A percentile compares a stretch with the other conserved stretches of the same genome.
phyloP scores from a whole-genome alignment of 345 rosid genomes.

The Pistacia vera region DNA sequence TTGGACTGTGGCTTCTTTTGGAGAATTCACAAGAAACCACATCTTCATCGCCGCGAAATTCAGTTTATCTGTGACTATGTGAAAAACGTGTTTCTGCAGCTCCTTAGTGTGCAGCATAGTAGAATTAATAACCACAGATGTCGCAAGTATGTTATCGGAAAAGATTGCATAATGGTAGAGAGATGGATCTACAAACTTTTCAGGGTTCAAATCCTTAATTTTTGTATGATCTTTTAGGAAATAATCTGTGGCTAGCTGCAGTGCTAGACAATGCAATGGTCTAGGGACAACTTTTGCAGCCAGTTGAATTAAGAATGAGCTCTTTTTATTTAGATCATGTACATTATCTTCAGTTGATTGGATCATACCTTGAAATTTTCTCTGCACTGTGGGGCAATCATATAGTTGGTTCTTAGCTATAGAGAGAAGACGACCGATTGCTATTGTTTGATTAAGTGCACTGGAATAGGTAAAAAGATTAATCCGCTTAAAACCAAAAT shows the following conservation, averaged over 20 bases:
- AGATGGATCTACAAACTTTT: conserved; percentile 67
- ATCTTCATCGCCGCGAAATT: conserved; percentile 70
- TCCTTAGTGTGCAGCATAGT: conserved; percentile 60
- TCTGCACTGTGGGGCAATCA: conserved; percentile 68
- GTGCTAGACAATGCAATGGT: conserved; percentile 84
- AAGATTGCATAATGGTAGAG: conserved; percentile 90
- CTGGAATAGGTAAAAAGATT: conserved; percentile 39
- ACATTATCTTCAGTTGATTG: conserved; percentile 69
- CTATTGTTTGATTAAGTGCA: conserved; percentile 81
- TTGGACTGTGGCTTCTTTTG: conserved; percentile 51
- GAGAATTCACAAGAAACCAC: conserved; percentile 68
- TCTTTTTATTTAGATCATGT: conserved; percentile 63
- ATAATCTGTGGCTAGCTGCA: conserved; percentile 81
- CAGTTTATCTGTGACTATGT: conserved; percentile 84
- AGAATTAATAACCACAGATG: conserved; percentile 92
- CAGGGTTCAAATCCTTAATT: conserved; percentile 35
- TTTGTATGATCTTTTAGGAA: conserved; percentile 49
- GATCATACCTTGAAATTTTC: conserved; percentile 79
- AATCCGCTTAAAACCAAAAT: conserved; percentile 18
- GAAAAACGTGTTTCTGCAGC: conserved; percentile 84
- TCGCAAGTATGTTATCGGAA: conserved; percentile 86
- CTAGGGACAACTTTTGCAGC: conserved; percentile 89
- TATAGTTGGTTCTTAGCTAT: conserved; percentile 71
- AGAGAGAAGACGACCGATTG: conserved; percentile 80
- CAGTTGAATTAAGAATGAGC: conserved; percentile 85